Evolutionary conservation across 345 rosid genomes (phyloP), one percentile per base, ranked within the genome.

Genomic region (Rhizophora mangle): DNA sequence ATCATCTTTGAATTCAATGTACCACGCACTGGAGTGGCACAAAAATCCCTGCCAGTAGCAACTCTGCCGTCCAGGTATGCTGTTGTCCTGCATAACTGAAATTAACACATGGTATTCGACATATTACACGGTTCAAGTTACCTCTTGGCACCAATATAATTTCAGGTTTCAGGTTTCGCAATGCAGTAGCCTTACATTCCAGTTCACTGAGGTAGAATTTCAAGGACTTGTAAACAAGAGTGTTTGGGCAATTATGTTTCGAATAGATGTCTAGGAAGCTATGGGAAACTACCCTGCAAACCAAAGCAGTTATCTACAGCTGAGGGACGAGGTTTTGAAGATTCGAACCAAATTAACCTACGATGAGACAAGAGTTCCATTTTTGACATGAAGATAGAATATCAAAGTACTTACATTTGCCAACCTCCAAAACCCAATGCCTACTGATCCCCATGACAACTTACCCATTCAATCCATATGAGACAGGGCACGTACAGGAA

Each of bases 251-350:
- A 62, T 27, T 32, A 18, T 22, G 65, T 26, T 69, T 68, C 68
- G 29, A 61, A 64, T 74, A 72, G 52, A 54, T 37, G 21, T 15
- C 77, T 65, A 24, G 22, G 62, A 59, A 60, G 62, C 74, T 43
- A 64, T 49, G 60, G 24, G 65, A 64, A 63, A 70, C 43, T 26
- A 26, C 73, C 49, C 62, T 64, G 62, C 63, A 68, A 71, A 68
- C 68, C 24, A 56, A 29, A 61, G 67, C 69, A 71, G 77, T 77
- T 74, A 74, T 79, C 81, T 81, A 81, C 58, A 51, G 24, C 39
- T 39, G 63, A 62, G 59, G 30, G 62, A 67, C 74, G 72, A 57
- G 51, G 59, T 56, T 71, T 74, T 74, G 65, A 63, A 63, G 64
- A 32, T 64, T 64, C 69, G 19, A 80, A 70, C 69, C 77, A 65